Conservation (phyloP, 192 early-diverging fungal genomes). For the Podila verticillata region DNA sequence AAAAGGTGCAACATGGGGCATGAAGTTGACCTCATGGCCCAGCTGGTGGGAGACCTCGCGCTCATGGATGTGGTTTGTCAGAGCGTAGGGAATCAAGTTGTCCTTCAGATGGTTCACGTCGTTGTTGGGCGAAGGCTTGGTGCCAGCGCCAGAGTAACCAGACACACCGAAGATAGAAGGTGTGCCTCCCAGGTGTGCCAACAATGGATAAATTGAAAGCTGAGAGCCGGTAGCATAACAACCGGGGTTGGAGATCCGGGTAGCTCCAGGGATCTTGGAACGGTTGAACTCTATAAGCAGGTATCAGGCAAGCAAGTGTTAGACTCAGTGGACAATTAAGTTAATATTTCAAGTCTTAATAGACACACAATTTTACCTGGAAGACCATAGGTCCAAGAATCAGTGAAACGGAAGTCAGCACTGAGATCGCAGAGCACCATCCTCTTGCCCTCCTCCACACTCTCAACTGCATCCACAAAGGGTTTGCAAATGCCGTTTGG, state of each 20-base stretch:
- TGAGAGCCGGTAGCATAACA: slow-evolving; percentile 99
- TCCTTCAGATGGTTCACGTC: slow-evolving; percentile 86
- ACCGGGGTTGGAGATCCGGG: slow-evolving; percentile 93
- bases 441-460: slow-evolving; percentile 58
- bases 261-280: slow-evolving; percentile 64
- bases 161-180: slow-evolving; percentile 95
- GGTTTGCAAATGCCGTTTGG: slow-evolving; percentile 95
- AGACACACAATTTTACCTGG: slow-evolving; percentile 52
- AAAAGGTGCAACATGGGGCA: slow-evolving; percentile 89
- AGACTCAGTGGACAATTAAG: too few species aligned
- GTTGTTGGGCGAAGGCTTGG: slow-evolving; percentile 96
- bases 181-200: slow-evolving; percentile 66
- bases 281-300: slow-evolving; percentile 76
- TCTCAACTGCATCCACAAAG: slow-evolving; percentile 86
- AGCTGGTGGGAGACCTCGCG: slow-evolving; percentile 87
- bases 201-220: slow-evolving; percentile 85
- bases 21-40: slow-evolving; percentile 76
- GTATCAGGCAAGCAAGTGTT: neutral
- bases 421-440: slow-evolving; percentile 88
- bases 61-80: slow-evolving; percentile 97
- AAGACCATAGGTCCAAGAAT: slow-evolving; percentile 89
- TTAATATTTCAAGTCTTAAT: neutral
- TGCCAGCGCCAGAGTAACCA: slow-evolving; percentile 99
- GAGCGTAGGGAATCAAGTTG: slow-evolving; percentile 92
- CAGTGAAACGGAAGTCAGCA: slow-evolving; percentile 93